Evolutionary conservation across 257 asterid genomes (phyloP).

Genomic region (Solanum etuberosum): DNA sequence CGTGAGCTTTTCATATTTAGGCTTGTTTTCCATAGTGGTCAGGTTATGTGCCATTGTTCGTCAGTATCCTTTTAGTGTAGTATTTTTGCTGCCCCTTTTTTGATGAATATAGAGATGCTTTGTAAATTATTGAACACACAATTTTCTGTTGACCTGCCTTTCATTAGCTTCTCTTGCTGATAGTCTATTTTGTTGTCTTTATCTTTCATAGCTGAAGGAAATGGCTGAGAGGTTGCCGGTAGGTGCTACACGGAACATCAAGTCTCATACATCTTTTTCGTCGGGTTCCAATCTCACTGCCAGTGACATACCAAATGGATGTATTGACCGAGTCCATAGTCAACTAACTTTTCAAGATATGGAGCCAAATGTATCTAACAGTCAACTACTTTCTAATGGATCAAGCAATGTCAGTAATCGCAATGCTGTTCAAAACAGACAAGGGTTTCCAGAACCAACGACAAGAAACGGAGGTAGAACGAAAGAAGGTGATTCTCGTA

Average conservation of each 20-base stretch:
- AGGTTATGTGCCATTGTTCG: background rate
- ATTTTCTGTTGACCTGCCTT: background rate
- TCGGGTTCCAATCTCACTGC: slow-evolving; percentile 28
- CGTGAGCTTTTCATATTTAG: background rate
- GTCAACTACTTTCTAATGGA: slow-evolving; percentile 41
- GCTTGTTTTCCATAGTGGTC: background rate
- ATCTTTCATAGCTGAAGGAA: slow-evolving; percentile 65
- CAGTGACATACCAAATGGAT: slow-evolving; percentile 36
- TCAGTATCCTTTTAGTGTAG: background rate
- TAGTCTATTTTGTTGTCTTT: slow-evolving; percentile 5
- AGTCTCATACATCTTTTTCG: slow-evolving; percentile 55
- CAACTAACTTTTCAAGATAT: slow-evolving; percentile 43
- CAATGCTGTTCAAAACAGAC: slow-evolving; percentile 44
- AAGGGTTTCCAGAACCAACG: slow-evolving; percentile 33
- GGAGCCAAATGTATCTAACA: slow-evolving; percentile 49
- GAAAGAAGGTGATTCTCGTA: slow-evolving; percentile 62
- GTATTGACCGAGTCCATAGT: slow-evolving; percentile 41
- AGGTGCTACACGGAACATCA: slow-evolving; percentile 68
- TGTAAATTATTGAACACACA: background rate
- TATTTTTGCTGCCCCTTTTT: slow-evolving; percentile 4
- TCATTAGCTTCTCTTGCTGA: slow-evolving; percentile 13
- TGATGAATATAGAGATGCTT: background rate
- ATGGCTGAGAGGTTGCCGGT: slow-evolving; percentile 99
- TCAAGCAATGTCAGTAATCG: slow-evolving; percentile 39
- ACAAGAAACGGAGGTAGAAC: slow-evolving; percentile 54